phyloP scores from a whole-genome alignment of 1,284 basidiomycete genomes.

The Neonothopanus nambi region DNA sequence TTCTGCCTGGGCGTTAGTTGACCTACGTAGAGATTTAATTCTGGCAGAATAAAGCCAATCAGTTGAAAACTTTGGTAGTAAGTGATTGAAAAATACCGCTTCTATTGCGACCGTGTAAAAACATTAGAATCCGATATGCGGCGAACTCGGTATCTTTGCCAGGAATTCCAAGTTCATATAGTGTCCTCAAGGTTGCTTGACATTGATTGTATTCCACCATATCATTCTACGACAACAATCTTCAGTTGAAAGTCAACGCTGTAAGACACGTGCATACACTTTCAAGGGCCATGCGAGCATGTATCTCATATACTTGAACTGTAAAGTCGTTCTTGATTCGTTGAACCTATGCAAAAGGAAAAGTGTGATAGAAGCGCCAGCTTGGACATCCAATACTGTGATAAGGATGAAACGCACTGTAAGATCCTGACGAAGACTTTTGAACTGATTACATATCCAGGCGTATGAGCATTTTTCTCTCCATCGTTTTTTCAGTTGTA shows the following conservation, averaged over 20 bases:
- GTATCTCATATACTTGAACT: constrained; percentile 96
- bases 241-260: constrained; percentile 15
- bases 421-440: constrained; percentile 95
- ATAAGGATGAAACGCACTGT: constrained; percentile 64
- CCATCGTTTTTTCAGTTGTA: constrained; percentile 90
- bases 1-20: constrained; percentile 93
- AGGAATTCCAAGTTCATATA: constrained; percentile 91
- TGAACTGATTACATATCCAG: constrained; percentile 98
- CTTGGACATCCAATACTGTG: constrained; percentile 12
- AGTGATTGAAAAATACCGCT: constrained; percentile 66
- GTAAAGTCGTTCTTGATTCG: constrained; percentile 99
- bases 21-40: constrained; percentile 94
- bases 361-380: constrained; percentile 16
- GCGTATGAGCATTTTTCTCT: constrained; percentile 81
- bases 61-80: constrained; percentile 12
- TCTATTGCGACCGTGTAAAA: constrained; percentile 91
- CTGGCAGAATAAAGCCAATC: constrained; percentile 42
- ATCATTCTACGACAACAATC: constrained; percentile 65
- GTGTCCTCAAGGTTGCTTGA: constrained; percentile 85
- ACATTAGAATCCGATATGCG: constrained; percentile 96
- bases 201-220: constrained; percentile 99
- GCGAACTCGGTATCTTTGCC: constrained; percentile 95
- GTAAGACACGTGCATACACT: constrained; percentile 55
- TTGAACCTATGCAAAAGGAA: constrained; percentile 73
- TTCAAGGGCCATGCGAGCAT: constrained; percentile 95